These are phyloP conservation scores for Magnaporthiopsis rhizophila DNA, from an alignment of 2,329 filamentous ascomycete species.

Conservation along the genomic window DNA sequence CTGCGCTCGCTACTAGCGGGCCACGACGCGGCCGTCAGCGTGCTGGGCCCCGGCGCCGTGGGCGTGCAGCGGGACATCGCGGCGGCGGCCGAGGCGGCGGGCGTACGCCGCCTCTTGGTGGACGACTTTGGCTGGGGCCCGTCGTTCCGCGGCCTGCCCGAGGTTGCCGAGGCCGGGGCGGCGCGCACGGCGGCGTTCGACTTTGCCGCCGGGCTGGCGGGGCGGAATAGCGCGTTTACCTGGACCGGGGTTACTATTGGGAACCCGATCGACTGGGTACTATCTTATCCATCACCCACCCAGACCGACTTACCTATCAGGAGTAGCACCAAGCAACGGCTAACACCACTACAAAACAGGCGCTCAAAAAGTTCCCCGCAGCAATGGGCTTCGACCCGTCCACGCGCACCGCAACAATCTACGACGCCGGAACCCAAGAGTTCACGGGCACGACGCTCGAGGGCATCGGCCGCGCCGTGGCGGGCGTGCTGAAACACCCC, in stretches of 20 bases:
- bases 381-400: conserved; percentile 41
- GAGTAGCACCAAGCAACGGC: too few relatives aligned
- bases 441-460: conserved; percentile 42
- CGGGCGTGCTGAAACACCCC: conserved; percentile 37
- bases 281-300: background rate
- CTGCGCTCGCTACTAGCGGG: conserved; percentile 37
- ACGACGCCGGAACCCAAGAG: conserved; percentile 43
- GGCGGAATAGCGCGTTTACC: conserved; percentile 36
- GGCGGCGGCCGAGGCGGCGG: conserved; percentile 46
- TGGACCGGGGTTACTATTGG: conserved; percentile 52
- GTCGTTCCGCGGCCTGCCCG: conserved; percentile 14
- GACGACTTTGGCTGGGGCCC: conserved; percentile 40
- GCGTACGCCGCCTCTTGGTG: conserved; percentile 49
- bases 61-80: conserved; percentile 43
- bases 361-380: conserved; percentile 35
- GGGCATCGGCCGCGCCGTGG: conserved; percentile 41
- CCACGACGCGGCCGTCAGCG: conserved; percentile 46
- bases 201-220: conserved; percentile 39
- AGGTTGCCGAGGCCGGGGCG: conserved; percentile 18
- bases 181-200: conserved; percentile 28
- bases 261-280: conserved; percentile 52
- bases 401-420: conserved; percentile 38
- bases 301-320: too few relatives aligned
- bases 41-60: conserved; percentile 30
- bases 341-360: background rate